phyloP scores from a whole-genome alignment of 2,329 filamentous ascomycete genomes.

The Ambrosiella beaveri region DNA sequence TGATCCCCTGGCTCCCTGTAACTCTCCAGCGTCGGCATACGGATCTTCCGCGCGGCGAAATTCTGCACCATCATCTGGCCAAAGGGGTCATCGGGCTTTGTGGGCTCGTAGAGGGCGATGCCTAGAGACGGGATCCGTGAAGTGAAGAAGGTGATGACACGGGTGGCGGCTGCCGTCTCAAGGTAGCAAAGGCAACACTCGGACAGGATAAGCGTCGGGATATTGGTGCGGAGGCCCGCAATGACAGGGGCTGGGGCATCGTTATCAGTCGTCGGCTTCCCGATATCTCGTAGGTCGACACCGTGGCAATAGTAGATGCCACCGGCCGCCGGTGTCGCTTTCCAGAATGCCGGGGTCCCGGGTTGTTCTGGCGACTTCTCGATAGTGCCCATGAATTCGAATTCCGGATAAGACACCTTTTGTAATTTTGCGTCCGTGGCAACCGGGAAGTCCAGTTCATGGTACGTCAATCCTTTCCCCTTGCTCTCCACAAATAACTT shows the following conservation, averaged over 20 bases:
- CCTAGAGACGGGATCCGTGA: constrained; percentile 30
- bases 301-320: constrained; percentile 41
- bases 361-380: constrained; percentile 22
- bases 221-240: constrained; percentile 30
- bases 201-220: constrained; percentile 75
- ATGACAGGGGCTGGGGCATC: constrained; percentile 12
- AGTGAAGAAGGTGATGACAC: constrained; percentile 49
- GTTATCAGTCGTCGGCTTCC: not conserved
- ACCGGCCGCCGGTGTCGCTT: constrained; percentile 14
- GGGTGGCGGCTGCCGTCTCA: constrained; percentile 41
- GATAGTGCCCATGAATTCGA: constrained; percentile 17
- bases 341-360: not conserved
- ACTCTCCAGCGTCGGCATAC: constrained; percentile 61
- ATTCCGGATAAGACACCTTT: constrained; percentile 27
- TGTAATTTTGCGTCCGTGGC: constrained; percentile 53
- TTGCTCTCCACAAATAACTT: constrained; percentile 41
- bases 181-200: constrained; percentile 95
- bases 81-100: constrained; percentile 68
- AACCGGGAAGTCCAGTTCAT: constrained; percentile 76
- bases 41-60: constrained; percentile 62
- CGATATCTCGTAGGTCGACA: constrained; percentile 50
- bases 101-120: constrained; percentile 76
- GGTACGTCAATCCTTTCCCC: constrained; percentile 46
- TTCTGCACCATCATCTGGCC: constrained; percentile 87
- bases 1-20: constrained; percentile 57